Base-by-base conservation (phyloP, 1,284 basidiomycete genomes). In the Jaminaea rosea region DNA sequence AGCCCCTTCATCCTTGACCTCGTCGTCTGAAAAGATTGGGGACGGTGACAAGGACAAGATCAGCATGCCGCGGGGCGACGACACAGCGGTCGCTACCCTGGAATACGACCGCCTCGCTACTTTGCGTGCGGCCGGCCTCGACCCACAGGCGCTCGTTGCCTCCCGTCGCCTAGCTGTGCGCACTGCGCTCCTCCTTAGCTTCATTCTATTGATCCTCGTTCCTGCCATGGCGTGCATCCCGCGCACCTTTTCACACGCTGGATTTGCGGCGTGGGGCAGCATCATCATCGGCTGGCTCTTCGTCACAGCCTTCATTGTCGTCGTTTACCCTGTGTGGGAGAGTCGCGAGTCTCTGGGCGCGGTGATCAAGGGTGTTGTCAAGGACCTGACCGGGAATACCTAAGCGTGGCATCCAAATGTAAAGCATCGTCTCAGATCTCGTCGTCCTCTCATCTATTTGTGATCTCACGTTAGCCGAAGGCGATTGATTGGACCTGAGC, bases 251-350 rank as follows among this genome's bases (percentile, higher is more conserved):
- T 52, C 60, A 29, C 37, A 60, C 6, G 59, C 58, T 1, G 70
- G 70, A 7, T 46, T 73, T n/a, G 60, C 58, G 0, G 70, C 64
- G 1, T 73, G 69, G 60, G 57, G 67, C 26, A 62, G 62, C 53
- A 47, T 75, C 50, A 86, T 86, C 1, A 84, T 93, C 60, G 76
- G 84, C 32, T 91, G 88, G 88, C 80, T 86, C 9, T 87, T 91
- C 72, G 86, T 85, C 7, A 80, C 84, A 1, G 15, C 79, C 4
- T 23, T 60, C 4, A 78, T 82, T 15, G 86, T 90, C 24, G 86
- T 90, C 10, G 44, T 91, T n/a, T 86, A 86, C 67, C 89, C 89
- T 17, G 75, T 90, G 2, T 90, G 79, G 76, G 90, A 94, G 78
- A 88, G 86, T 56, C 78, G 87, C 42, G 76, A 68, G 4, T 86